Percentiles rank a stretch among this genome's conserved stretches.
Evolutionary conservation across 108 stramenopile species (phyloP).

Genomic region (Phaeodactylum tricornutum): DNA sequence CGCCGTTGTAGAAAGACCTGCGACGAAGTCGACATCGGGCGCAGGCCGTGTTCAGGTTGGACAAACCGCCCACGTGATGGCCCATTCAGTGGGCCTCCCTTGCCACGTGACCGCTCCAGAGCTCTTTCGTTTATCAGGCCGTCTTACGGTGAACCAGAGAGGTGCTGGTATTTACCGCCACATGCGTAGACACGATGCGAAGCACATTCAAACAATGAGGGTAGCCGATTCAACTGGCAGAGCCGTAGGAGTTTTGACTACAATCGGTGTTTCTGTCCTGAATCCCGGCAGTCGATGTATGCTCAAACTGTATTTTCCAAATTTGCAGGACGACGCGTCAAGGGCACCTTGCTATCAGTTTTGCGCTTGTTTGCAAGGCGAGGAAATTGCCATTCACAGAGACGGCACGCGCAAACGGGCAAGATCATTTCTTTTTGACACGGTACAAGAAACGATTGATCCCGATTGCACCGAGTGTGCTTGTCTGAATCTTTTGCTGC

Average conservation of each 20-base stretch:
- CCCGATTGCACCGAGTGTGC: slow-evolving; percentile 31
- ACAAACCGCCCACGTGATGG: slow-evolving; percentile 14
- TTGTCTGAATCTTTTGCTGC: slow-evolving; percentile 18
- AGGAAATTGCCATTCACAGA: slow-evolving; percentile 25
- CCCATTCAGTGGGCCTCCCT: slow-evolving; percentile 37
- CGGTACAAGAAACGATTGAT: slow-evolving; percentile 39
- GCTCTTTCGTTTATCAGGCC: slow-evolving; percentile 24
- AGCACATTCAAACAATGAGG: slow-evolving; percentile 28
- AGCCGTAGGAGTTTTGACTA: slow-evolving; percentile 29
- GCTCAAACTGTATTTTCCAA: slow-evolving; percentile 40
- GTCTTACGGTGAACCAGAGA: slow-evolving; percentile 23
- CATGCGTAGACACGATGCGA: neutral
- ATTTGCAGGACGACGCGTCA: slow-evolving; percentile 8
- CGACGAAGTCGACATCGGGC: neutral
- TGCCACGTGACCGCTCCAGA: slow-evolving; percentile 33
- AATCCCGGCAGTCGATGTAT: slow-evolving; percentile 28
- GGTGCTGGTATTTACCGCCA: neutral
- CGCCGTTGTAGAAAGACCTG: no score
- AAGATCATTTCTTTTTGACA: slow-evolving; percentile 34
- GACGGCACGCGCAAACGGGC: slow-evolving; percentile 24
- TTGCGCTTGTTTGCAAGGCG: slow-evolving; percentile 37
- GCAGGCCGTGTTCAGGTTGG: slow-evolving; percentile 25
- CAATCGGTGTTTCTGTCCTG: slow-evolving; percentile 25
- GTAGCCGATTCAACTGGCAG: slow-evolving; percentile 18
- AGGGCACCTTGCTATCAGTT: slow-evolving; percentile 50